Evolutionary conservation across 2,329 filamentous ascomycete genomes (phyloP), one percentile per base, ranked within the genome.

Genomic region (Penicillium glabrum): DNA sequence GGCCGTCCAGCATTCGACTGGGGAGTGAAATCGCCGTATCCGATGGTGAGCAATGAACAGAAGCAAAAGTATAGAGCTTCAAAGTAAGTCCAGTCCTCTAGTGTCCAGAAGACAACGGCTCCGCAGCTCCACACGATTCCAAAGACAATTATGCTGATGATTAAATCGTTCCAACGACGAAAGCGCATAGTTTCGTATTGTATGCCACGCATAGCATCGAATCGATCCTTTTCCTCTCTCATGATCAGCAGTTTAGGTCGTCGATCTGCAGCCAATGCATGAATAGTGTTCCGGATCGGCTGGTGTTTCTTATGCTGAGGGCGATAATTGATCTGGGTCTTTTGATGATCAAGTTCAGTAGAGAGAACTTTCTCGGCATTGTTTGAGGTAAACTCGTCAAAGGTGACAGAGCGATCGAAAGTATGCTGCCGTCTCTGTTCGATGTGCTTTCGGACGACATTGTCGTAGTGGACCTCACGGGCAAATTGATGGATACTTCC

Each of bases 11-110:
- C 83, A 61, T 92, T 93, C 2, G 88, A 90, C n/a, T 86, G 79
- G 0, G 91, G 91, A 1, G 87, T 86, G 5, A 88, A 73, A 62
- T 96, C 91, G 3, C 93, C 93, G 65, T 96, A 96, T 1, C 93
- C 93, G 37, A 96, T 90, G 0, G 93, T 96, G 2, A 92, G 80
- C 24, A 96, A 83, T 3, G 87, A 88, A 33, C 91, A 86, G 72
- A 95, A 97, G 63, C 87, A 87, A 69, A 96, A 96, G 74, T 96
- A 96, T 44, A 97, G 81, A 0, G 87, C 84, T 55, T 92, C 80
- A 64, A 93, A 96, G 69, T 96, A 97, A 0, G 79, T 77, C 2
- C 80, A 65, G 9, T 75, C 68, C 62, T 89, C 87, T 0, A 83
- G 79, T 31, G 75, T 67, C 80, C 83, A 88, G 70, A 97, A 96